Evolutionary conservation across 2,329 filamentous ascomycete species (phyloP).

Genomic region (Graphilbum sp.): DNA sequence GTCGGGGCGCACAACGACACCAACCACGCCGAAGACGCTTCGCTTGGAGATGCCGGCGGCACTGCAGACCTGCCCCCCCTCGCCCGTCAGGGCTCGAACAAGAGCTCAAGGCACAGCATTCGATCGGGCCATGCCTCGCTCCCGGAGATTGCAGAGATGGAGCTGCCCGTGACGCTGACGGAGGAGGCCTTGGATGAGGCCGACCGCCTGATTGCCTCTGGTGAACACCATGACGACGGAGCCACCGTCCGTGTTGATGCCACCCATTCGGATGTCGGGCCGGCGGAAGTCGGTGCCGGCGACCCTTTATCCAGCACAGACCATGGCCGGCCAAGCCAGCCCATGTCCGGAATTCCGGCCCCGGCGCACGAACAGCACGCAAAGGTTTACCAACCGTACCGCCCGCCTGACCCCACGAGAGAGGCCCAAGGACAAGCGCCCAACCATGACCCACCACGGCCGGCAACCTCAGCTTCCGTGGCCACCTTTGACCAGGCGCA

Average conservation of each 20-base stretch:
- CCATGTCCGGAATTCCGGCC: too few species aligned
- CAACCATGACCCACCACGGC: conserved; percentile 17
- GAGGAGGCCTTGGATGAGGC: conserved; percentile 36
- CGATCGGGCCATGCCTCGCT: conserved; percentile 34
- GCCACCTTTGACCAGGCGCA: conserved; percentile 50
- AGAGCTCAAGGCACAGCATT: conserved; percentile 33
- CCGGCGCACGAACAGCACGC: too few species aligned
- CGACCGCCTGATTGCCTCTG: conserved; percentile 22
- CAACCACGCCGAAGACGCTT: too few species aligned
- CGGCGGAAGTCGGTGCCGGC: too few species aligned
- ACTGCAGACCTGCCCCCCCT: conserved; percentile 20
- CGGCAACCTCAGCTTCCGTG: conserved; percentile 34
- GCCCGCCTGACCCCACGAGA: background rate
- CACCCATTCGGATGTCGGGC: background rate
- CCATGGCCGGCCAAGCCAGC: too few species aligned
- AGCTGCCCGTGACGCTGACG: conserved; percentile 31
- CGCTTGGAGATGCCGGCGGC: too few species aligned
- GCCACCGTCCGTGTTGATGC: conserved; percentile 16
- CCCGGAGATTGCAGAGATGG: conserved; percentile 40
- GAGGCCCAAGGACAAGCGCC: conserved; percentile 8
- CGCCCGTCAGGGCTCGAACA: conserved; percentile 37
- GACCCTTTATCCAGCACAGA: too few species aligned
- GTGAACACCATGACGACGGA: conserved; percentile 14
- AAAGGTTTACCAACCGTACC: too few species aligned
- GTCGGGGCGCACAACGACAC: too few species aligned